Conservation (phyloP, 2,329 filamentous ascomycete species). For the Thermoascus crustaceus region DNA sequence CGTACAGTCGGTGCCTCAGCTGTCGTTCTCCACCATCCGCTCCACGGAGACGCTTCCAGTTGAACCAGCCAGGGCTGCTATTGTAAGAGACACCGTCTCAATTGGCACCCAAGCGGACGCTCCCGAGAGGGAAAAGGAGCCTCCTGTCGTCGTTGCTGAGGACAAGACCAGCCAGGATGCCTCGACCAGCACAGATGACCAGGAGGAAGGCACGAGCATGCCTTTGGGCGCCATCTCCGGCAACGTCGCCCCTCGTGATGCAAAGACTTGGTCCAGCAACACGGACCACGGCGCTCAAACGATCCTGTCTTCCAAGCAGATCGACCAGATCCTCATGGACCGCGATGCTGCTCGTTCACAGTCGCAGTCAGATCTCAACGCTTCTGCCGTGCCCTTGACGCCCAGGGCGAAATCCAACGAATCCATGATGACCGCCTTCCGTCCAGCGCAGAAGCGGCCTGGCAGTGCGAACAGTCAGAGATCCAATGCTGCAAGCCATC, state of each 20-base stretch:
- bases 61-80: slow-evolving; percentile 23
- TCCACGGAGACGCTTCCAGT: slow-evolving; percentile 41
- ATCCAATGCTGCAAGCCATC: slow-evolving; percentile 45
- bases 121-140: slow-evolving; percentile 11
- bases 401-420: slow-evolving; percentile 26
- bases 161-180: slow-evolving; percentile 55
- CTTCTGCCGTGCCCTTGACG: slow-evolving; percentile 32
- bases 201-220: slow-evolving; percentile 29
- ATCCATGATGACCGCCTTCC: slow-evolving; percentile 25
- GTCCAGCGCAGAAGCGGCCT: slow-evolving; percentile 48
- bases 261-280: slow-evolving; percentile 34
- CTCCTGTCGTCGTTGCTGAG: slow-evolving; percentile 51
- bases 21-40: slow-evolving; percentile 35
- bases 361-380: slow-evolving; percentile 19
- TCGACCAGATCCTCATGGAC: slow-evolving; percentile 64
- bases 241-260: slow-evolving; percentile 39
- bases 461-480: slow-evolving; percentile 64
- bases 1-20: slow-evolving; percentile 19
- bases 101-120: slow-evolving; percentile 17
- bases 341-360: slow-evolving; percentile 34
- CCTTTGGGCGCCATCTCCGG: slow-evolving; percentile 57
- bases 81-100: slow-evolving; percentile 12
- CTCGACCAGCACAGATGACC: slow-evolving; percentile 26
- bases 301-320: slow-evolving; percentile 68
- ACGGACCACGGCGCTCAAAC: slow-evolving; percentile 75